A percentile compares a stretch with the other conserved stretches of the same genome.
Conservation (phyloP, 1,139 yeast species). For the Pichia sp. region DNA sequence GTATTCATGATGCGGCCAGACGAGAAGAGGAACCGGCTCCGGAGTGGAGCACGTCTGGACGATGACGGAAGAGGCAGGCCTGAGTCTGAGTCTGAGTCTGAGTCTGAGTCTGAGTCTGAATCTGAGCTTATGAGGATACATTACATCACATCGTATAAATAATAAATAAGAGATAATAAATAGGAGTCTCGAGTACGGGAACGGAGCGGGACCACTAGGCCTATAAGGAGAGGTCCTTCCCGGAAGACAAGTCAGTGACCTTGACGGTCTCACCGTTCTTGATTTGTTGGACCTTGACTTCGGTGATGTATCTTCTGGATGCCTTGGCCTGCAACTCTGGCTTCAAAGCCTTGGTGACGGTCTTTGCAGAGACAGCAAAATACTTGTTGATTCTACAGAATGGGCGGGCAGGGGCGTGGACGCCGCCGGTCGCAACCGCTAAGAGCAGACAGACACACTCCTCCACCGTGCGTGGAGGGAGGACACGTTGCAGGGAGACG, state of each 20-base stretch:
- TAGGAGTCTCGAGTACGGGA: neutral
- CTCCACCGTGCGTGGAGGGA: too few relatives aligned
- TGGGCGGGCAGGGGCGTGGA: neutral
- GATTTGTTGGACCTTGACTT: constrained; percentile 70
- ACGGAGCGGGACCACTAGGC: neutral
- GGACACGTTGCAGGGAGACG: too few relatives aligned
- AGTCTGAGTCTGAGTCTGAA: too few relatives aligned
- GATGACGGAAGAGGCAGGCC: neutral
- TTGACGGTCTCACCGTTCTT: constrained; percentile 54
- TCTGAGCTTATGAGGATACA: neutral
- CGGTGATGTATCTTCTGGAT: constrained; percentile 71
- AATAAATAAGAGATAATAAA: constrained; percentile 8
- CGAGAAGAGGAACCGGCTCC: constrained; percentile 1
- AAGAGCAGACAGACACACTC: too few relatives aligned
- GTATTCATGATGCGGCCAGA: neutral
- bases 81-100: too few relatives aligned
- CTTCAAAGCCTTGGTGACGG: constrained; percentile 85
- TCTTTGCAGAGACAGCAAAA: constrained; percentile 84
- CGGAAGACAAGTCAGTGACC: constrained; percentile 25
- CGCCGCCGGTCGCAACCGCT: neutral
- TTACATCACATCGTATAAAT: constrained; percentile 3
- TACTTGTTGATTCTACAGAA: constrained; percentile 68
- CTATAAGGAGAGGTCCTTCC: constrained; percentile 20
- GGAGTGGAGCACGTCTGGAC: neutral
- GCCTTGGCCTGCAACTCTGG: constrained; percentile 75